Conservation (phyloP, 768 basidiomycete species). For the Russula olivacea region DNA sequence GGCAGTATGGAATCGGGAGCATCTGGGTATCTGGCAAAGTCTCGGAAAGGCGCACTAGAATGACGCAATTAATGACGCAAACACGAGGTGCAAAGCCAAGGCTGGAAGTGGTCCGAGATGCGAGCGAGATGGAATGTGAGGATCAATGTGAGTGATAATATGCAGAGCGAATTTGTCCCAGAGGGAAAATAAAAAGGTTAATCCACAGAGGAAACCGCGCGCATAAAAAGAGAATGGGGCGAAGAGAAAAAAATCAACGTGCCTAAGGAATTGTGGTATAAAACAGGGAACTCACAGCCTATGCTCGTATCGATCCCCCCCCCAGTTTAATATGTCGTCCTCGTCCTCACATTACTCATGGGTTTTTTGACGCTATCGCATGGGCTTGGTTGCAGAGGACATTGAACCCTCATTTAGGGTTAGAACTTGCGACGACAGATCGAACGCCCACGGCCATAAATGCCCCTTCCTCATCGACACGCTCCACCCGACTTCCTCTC, state of each 20-base stretch:
- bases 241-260: neutral
- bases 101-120: conserved; percentile 6
- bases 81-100: conserved; percentile 3
- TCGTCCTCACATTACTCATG: conserved; percentile 8
- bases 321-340: neutral
- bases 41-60: too few relatives aligned
- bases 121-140: neutral
- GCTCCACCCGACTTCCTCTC: conserved; percentile 88
- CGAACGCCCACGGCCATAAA: too few relatives aligned
- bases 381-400: neutral
- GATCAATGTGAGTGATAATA: neutral
- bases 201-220: too few relatives aligned
- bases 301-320: neutral
- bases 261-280: neutral
- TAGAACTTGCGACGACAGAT: neutral
- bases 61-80: too few relatives aligned
- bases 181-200: too few relatives aligned
- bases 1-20: too few relatives aligned
- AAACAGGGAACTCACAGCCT: conserved; percentile 10
- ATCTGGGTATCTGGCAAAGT: too few relatives aligned
- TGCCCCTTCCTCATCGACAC: too few relatives aligned
- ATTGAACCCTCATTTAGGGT: neutral
- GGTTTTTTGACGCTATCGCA: conserved; percentile 4
- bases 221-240: neutral
- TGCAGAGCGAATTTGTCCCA: too few relatives aligned